Base-by-base conservation (phyloP, 257 asterid species). In the Anisodus acutangulus region DNA sequence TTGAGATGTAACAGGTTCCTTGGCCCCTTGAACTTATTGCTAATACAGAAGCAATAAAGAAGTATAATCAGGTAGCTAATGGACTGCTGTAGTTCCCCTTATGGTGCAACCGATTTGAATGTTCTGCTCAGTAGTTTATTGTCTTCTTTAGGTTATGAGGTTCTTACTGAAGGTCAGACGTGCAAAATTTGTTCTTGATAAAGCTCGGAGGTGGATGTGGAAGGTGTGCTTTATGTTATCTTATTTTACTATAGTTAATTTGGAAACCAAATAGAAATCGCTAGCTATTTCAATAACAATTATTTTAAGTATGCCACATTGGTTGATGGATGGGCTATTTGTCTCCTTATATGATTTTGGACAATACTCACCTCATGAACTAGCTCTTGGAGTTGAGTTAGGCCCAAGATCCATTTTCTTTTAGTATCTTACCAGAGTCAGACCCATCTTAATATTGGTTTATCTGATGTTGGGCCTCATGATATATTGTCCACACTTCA, bases 21-120 rank as follows among this genome's bases (percentile, higher is more conserved):
- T 96, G 99, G 99, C 98, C 99, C 7, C 98, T 94, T 85, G 99
- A 96, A 88, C 97, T 96, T 84, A 91, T 96, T 85, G 98, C 97
- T 70, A 96, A 96, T 89, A 83, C 84, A 82, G 99, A 96, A 85
- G 97, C 97, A 70, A 89, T 93, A 90, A 96, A 90, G 91, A 96
- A 96, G 90, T 96, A 94, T 86, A 96, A 96, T 85, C 98, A 93
- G 99, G 99, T 95, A 86, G 83, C 81, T n/a, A 69, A 67, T 84
- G 45, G 41, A 70, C 67, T 19, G 19, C 31, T 78, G 64, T 78
- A 68, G 85, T 83, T 55, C 37, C 68, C 71, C 45, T 72, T 51
- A 31, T 70, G 67, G 63, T 74, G 39, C 37, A 79, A 41, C 55
- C 79, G 13, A 60, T 86, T 82, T 37, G 37, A 78, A 53, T 82